Conservation (phyloP, 2,329 filamentous ascomycete species). For the Fusarium brachygibbosum region DNA sequence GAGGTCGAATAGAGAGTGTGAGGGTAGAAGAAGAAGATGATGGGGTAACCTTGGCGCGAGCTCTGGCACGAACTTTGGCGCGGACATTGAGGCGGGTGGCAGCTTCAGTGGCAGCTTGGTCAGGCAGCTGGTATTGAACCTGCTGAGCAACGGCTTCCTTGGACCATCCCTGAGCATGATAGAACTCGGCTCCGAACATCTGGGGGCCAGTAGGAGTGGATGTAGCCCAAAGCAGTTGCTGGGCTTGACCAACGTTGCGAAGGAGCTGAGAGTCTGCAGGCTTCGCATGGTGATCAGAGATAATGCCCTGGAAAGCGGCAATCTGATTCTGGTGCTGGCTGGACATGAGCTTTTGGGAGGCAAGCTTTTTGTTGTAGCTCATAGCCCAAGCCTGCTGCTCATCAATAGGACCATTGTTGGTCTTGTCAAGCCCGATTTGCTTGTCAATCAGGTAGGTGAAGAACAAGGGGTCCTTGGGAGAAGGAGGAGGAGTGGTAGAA, state of each 20-base stretch:
- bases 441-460: neutral
- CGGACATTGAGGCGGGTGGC: neutral
- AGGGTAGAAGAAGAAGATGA: neutral
- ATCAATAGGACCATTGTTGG: neutral
- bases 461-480: neutral
- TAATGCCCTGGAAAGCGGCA: neutral
- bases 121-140: neutral
- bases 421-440: neutral
- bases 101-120: neutral
- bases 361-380: neutral
- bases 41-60: neutral
- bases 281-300: neutral
- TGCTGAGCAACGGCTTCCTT: constrained; percentile 1
- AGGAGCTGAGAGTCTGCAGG: constrained; percentile 1
- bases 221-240: constrained; percentile 13
- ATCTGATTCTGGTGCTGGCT: neutral
- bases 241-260: constrained; percentile 1
- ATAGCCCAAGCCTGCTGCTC: neutral
- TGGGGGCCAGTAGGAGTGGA: neutral
- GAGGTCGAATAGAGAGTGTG: neutral
- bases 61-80: neutral
- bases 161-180: constrained; percentile 5
- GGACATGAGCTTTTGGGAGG: neutral
- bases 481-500: neutral
- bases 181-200: neutral